These are phyloP conservation scores for Colletotrichum tamarilloi DNA, from an alignment of 2,329 filamentous ascomycete species.

Conservation along the genomic window DNA sequence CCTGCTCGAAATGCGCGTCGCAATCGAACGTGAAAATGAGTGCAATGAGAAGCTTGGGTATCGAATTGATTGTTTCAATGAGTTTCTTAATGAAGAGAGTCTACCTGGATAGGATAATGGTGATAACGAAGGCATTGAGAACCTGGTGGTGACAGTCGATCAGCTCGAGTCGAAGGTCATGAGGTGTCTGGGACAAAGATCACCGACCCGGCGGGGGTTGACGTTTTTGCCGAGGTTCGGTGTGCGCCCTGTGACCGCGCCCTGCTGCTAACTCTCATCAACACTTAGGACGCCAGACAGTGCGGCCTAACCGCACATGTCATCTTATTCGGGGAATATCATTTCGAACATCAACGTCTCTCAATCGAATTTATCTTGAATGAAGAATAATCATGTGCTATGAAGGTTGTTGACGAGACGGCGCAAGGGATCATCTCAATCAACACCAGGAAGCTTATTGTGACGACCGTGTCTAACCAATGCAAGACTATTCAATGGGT, in stretches of 20 bases:
- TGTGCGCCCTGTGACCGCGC: slow-evolving; percentile 26
- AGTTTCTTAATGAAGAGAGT: not conserved
- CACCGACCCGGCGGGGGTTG: not conserved
- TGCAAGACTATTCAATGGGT: slow-evolving; percentile 17
- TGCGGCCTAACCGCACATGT: not conserved
- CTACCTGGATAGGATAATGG: not conserved
- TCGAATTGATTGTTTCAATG: not conserved
- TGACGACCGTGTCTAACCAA: not conserved
- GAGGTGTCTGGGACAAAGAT: slow-evolving; percentile 13
- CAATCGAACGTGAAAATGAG: not conserved
- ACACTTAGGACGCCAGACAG: not conserved
- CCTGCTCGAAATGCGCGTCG: slow-evolving; percentile 2
- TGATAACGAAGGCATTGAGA: not conserved
- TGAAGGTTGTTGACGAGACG: not conserved
- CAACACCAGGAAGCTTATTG: not conserved
- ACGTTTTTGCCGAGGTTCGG: slow-evolving; percentile 34
- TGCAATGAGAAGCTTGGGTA: not conserved
- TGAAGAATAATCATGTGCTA: not conserved
- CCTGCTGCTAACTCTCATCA: not conserved
- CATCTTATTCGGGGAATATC: not conserved
- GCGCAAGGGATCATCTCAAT: not conserved
- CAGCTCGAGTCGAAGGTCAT: slow-evolving; percentile 2
- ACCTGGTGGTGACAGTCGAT: not conserved
- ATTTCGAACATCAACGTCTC: not conserved
- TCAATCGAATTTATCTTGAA: not conserved